Percentiles rank a stretch among this genome's conserved stretches.
phyloP scores from a whole-genome alignment of 1,139 yeast genomes.

The Komagataea norvegica region DNA sequence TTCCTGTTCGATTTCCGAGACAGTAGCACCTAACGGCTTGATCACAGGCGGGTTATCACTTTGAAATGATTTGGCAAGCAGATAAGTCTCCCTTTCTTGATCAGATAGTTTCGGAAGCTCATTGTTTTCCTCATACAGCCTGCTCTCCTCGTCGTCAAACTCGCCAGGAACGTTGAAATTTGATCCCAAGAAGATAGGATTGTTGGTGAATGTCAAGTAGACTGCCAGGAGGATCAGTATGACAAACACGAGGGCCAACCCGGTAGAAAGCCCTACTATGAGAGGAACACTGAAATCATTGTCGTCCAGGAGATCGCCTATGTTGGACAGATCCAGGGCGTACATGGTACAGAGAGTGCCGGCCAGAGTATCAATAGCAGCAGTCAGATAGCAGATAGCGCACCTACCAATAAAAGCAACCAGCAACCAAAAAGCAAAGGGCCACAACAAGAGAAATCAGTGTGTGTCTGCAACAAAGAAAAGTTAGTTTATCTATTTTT shows the following conservation, averaged over 20 bases:
- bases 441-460: no score
- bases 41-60: constrained; percentile 36
- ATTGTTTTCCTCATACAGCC: constrained; percentile 30
- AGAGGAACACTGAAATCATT: constrained; percentile 34
- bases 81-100: constrained; percentile 33
- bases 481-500: no score
- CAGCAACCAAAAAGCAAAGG: no score
- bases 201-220: constrained; percentile 36
- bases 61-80: constrained; percentile 35
- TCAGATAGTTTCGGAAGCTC: constrained; percentile 32
- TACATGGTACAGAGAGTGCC: no score
- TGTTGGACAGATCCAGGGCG: constrained; percentile 1
- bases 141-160: constrained; percentile 32
- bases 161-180: constrained; percentile 35
- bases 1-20: constrained; percentile 33
- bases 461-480: no score
- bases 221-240: constrained; percentile 33
- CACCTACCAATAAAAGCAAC: no score
- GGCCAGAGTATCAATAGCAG: background rate
- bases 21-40: constrained; percentile 36
- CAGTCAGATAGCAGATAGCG: no score
- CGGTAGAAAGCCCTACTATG: constrained; percentile 36
- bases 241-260: constrained; percentile 36
- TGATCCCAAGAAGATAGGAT: constrained; percentile 29
- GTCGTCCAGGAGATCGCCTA: constrained; percentile 9